These are phyloP conservation scores for Aspergillus phoenicis DNA, from an alignment of 2,329 filamentous ascomycete species.

Conservation along the genomic window DNA sequence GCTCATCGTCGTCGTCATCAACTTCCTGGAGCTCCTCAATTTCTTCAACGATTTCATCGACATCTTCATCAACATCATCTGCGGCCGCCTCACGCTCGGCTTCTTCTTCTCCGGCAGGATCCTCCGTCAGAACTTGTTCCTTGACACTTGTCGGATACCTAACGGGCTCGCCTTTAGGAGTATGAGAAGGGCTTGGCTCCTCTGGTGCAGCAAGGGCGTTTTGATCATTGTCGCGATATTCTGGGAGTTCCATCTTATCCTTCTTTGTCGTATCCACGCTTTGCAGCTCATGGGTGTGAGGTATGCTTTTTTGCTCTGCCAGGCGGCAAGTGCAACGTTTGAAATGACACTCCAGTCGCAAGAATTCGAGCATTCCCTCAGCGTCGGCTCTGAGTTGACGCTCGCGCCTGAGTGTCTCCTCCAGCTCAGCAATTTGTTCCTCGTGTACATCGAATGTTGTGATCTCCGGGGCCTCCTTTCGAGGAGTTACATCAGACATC, in stretches of 20 bases:
- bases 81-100: not conserved
- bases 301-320: constrained; percentile 46
- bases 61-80: not conserved
- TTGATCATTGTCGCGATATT: not conserved
- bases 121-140: not conserved
- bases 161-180: not conserved
- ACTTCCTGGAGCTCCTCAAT: not conserved
- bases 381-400: constrained; percentile 54
- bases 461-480: constrained; percentile 30
- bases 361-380: constrained; percentile 58
- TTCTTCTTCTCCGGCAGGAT: not conserved
- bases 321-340: constrained; percentile 51
- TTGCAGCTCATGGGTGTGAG: constrained; percentile 39
- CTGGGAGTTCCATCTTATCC: constrained; percentile 24
- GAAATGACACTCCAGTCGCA: constrained; percentile 55
- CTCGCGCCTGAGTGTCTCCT: constrained; percentile 56
- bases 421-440: constrained; percentile 48
- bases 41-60: constrained; percentile 6
- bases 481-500: constrained; percentile 34
- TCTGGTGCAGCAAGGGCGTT: not conserved
- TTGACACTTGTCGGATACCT: not conserved
- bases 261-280: not conserved
- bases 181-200: not conserved
- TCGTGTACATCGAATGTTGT: constrained; percentile 35
- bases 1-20: constrained; percentile 21